Conservation (phyloP, 192 early-diverging fungal species). For the Backusella circina region DNA sequence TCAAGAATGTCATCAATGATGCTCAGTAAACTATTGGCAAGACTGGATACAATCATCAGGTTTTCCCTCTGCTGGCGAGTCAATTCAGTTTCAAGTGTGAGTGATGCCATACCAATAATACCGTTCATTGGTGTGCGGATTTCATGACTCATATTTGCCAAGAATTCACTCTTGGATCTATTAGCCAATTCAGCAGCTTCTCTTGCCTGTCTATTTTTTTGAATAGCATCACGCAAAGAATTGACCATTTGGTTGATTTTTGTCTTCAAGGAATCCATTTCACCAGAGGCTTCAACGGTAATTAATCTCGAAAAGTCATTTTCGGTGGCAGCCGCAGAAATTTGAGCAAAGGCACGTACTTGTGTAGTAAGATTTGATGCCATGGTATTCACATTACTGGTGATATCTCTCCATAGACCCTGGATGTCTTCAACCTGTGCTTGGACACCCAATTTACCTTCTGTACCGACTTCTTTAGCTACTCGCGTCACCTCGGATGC, state of each 20-base stretch:
- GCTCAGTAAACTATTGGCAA: conserved; percentile 68
- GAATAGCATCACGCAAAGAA: conserved; percentile 70
- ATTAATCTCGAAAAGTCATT: conserved; percentile 75
- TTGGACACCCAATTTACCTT: conserved; percentile 52
- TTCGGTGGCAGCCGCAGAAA: conserved; percentile 67
- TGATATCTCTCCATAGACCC: conserved; percentile 65
- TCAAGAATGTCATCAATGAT: conserved; percentile 86
- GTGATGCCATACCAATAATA: conserved; percentile 71
- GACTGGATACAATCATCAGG: conserved; percentile 71
- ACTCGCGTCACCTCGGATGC: conserved; percentile 59
- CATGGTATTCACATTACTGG: conserved; percentile 70
- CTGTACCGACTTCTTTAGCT: conserved; percentile 49
- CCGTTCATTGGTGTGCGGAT: conserved; percentile 84
- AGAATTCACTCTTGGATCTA: conserved; percentile 73
- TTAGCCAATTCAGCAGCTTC: conserved; percentile 82
- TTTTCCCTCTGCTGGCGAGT: conserved; percentile 82
- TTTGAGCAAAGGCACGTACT: conserved; percentile 80
- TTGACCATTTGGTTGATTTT: conserved; percentile 88
- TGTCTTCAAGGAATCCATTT: conserved; percentile 80
- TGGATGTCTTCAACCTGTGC: conserved; percentile 49
- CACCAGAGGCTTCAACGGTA: conserved; percentile 75
- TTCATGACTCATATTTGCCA: conserved; percentile 67
- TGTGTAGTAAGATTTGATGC: conserved; percentile 74
- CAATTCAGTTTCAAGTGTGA: conserved; percentile 75
- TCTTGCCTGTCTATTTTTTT: conserved; percentile 75